These are phyloP conservation scores for Hyphopichia fennica DNA, from an alignment of 1,139 yeast genomes.

Conservation along the genomic window DNA sequence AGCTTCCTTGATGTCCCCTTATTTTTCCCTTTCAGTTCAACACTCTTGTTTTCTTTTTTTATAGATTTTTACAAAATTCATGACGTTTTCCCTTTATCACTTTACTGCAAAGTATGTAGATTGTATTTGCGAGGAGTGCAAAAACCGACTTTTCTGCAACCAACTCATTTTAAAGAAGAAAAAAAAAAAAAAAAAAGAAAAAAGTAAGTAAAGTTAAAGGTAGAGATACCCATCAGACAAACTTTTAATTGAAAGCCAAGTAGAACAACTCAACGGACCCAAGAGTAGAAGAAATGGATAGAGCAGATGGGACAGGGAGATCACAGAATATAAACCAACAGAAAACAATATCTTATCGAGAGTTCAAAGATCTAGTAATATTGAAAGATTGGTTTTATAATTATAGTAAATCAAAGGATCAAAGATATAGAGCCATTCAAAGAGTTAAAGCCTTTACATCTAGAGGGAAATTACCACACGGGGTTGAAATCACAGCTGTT, in stretches of 20 bases:
- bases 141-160: not conserved
- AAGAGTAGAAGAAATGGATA: not conserved
- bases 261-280: no score
- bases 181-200: not conserved
- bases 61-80: not conserved
- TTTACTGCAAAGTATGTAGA: not conserved
- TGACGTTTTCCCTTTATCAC: no score
- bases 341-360: not conserved
- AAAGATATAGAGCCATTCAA: constrained; percentile 32
- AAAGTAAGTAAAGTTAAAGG: not conserved
- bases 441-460: constrained; percentile 46
- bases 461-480: constrained; percentile 48
- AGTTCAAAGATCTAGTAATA: constrained; percentile 42
- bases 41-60: no score
- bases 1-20: no score
- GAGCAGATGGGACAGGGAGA: not conserved
- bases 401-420: constrained; percentile 22
- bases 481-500: constrained; percentile 57
- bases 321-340: not conserved
- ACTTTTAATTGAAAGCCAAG: not conserved
- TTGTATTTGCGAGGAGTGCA: not conserved
- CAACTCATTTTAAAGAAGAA: not conserved
- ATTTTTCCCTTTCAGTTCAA: no score
- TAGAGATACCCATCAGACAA: no score
- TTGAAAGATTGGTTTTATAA: constrained; percentile 63